A percentile compares a stretch with the other conserved stretches of the same genome.
Evolutionary conservation across 305 asterid genomes (phyloP).

Genomic region (Solanum hybrid): DNA sequence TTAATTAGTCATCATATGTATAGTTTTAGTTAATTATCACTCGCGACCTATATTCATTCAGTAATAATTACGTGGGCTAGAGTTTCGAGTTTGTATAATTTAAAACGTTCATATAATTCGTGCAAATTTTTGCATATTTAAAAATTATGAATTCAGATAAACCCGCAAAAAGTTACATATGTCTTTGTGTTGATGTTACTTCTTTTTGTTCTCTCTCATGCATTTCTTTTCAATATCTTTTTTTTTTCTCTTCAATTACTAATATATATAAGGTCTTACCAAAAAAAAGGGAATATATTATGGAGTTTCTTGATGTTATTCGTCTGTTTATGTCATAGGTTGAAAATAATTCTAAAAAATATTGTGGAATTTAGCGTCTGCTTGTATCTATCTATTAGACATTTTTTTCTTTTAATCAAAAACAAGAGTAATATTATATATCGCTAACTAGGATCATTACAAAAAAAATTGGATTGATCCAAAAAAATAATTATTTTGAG

Average conservation of each 20-base stretch:
- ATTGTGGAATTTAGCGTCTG: neutral
- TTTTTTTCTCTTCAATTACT: neutral
- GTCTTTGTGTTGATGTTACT: neutral
- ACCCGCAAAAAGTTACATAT: neutral
- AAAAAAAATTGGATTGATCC: neutral
- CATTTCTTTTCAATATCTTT: neutral
- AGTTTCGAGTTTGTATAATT: too few relatives aligned
- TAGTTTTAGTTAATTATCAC: too few relatives aligned
- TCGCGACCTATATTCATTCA: neutral
- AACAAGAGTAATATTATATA: neutral
- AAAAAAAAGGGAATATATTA: neutral
- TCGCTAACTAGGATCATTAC: neutral
- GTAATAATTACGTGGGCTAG: neutral
- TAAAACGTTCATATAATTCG: too few relatives aligned
- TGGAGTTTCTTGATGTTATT: neutral
- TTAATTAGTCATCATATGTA: too few relatives aligned
- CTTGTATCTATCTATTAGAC: neutral
- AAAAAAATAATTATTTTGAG: neutral
- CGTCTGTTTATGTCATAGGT: neutral
- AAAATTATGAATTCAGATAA: neutral
- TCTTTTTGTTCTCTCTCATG: neutral
- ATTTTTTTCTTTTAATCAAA: neutral
- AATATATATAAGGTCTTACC: neutral
- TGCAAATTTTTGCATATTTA: neutral
- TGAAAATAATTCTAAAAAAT: neutral